phyloP scores from a whole-genome alignment of 2,329 filamentous ascomycete species.

The Alternaria gaisen region DNA sequence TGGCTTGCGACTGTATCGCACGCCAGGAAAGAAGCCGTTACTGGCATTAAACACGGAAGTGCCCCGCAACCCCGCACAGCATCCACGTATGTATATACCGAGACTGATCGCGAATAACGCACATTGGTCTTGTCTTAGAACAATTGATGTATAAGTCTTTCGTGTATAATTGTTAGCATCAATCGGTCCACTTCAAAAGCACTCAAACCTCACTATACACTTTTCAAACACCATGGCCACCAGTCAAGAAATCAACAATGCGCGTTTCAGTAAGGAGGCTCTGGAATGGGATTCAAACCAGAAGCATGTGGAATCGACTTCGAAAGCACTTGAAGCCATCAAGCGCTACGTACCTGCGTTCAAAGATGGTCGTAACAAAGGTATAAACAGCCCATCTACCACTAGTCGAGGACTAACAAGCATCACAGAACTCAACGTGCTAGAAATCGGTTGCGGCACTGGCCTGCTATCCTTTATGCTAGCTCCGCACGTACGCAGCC shows the following conservation, averaged over 20 bases:
- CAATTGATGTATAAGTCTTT: not conserved
- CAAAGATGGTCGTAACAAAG: conserved; percentile 38
- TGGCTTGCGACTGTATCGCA: not conserved
- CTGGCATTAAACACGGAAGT: not conserved
- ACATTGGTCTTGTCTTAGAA: not conserved
- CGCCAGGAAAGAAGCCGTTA: not conserved
- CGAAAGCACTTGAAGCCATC: conserved; percentile 58
- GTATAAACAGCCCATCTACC: conserved; percentile 12
- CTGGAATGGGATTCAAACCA: conserved; percentile 64
- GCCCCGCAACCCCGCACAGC: conserved; percentile 4
- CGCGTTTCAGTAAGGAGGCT: conserved; percentile 65
- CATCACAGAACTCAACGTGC: conserved; percentile 53
- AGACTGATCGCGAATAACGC: not conserved
- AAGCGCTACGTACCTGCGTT: conserved; percentile 50
- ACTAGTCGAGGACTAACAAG: not conserved
- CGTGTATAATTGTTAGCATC: not conserved
- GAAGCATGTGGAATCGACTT: conserved; percentile 57
- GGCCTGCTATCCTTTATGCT: conserved; percentile 62
- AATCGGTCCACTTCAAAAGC: not conserved
- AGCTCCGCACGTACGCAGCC: conserved; percentile 57
- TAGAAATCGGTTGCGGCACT: conserved; percentile 67
- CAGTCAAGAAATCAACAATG: conserved; percentile 47
- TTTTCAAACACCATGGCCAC: not conserved
- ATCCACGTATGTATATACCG: not conserved
- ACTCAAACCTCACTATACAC: not conserved